Evolutionary conservation across 768 basidiomycete species (phyloP).

Genomic region (Cubamyces lactineus): DNA sequence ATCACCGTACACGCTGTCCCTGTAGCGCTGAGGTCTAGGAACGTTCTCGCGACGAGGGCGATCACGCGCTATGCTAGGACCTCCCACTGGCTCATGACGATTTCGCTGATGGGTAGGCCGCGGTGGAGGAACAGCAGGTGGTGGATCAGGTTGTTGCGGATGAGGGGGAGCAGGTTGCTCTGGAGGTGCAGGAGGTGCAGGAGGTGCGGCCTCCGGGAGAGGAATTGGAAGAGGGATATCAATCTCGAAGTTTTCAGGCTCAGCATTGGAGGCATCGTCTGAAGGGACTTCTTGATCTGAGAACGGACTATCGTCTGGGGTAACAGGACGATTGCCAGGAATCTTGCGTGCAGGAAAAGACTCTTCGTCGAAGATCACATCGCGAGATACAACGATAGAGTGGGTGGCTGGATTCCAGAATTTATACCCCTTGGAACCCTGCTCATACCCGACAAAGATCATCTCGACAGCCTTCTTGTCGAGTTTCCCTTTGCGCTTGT

Average conservation of each 20-base stretch:
- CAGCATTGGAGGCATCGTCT: neutral
- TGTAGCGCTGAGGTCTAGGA: neutral
- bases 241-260: neutral
- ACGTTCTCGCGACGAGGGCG: neutral
- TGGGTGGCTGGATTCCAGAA: neutral
- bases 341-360: neutral
- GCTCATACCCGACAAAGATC: neutral
- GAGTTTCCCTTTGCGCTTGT: neutral
- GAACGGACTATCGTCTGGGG: neutral
- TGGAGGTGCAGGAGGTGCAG: neutral
- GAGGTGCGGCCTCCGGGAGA: neutral
- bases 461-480: slow-evolving; percentile 1
- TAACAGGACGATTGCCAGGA: neutral
- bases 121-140: neutral
- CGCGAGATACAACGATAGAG: neutral
- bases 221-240: neutral
- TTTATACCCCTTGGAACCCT: neutral
- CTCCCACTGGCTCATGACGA: neutral
- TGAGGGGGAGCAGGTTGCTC: no score
- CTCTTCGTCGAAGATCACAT: neutral
- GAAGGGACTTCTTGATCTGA: neutral
- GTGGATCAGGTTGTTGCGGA: no score
- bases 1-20: neutral
- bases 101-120: neutral
- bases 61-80: neutral